Conservation (phyloP, 2,329 filamentous ascomycete species). For the Botrytis paeoniae region DNA sequence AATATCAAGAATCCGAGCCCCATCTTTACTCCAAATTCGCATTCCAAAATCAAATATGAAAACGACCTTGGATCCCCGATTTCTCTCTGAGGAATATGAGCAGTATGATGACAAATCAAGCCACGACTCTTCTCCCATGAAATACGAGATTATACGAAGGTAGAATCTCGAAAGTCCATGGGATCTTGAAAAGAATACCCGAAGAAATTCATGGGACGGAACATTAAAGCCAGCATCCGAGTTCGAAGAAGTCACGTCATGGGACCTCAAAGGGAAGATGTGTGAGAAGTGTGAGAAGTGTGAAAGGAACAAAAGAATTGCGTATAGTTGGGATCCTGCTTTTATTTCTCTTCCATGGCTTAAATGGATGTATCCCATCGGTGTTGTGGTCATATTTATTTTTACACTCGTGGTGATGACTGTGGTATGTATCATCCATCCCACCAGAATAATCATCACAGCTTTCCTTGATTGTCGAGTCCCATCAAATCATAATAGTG, state of each 20-base stretch:
- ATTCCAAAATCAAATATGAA: background rate
- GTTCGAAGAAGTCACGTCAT: background rate
- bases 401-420: background rate
- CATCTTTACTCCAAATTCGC: background rate
- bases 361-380: background rate
- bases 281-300: background rate
- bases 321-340: background rate
- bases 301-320: background rate
- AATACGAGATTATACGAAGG: background rate
- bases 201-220: background rate
- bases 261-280: background rate
- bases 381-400: rapidly evolving
- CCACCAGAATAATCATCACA: background rate
- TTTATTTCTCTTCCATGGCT: background rate
- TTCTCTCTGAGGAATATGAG: background rate
- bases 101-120: background rate
- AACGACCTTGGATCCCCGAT: background rate
- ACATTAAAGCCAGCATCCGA: background rate
- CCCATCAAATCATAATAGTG: background rate
- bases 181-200: background rate
- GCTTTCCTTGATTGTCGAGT: background rate
- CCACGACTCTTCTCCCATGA: background rate
- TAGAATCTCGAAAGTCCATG: background rate
- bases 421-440: background rate
- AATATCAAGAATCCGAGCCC: background rate